Evolutionary conservation across 805 yeast genomes (phyloP).

Genomic region (Metschnikowia chrysomelidarum): DNA sequence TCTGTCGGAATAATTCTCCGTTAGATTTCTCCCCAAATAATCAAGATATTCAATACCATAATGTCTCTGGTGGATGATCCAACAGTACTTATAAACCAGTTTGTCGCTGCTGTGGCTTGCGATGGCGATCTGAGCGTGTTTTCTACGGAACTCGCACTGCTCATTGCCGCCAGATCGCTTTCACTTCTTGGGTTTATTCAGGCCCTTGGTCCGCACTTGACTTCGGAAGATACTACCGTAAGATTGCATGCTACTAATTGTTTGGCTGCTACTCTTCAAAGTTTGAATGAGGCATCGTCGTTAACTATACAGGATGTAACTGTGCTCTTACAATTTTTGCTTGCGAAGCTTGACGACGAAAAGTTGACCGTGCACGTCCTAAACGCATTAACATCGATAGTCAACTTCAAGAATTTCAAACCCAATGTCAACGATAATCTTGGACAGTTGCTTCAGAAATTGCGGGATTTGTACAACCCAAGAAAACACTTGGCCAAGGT

Average conservation of each 20-base stretch:
- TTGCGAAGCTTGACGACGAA: constrained; percentile 67
- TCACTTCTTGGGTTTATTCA: constrained; percentile 54
- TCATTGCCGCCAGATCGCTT: constrained; percentile 22
- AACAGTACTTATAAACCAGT: constrained; percentile 36
- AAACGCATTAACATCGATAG: constrained; percentile 51
- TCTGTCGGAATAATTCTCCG: too few species aligned
- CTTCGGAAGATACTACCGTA: constrained; percentile 53
- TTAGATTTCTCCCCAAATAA: too few species aligned
- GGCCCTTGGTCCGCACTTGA: constrained; percentile 57
- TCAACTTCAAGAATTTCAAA: constrained; percentile 49
- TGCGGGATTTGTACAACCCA: constrained; percentile 44
- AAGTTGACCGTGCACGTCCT: constrained; percentile 51
- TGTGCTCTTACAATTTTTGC: constrained; percentile 55
- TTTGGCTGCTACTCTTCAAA: constrained; percentile 34
- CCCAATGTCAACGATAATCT: constrained; percentile 29
- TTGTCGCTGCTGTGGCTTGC: constrained; percentile 29
- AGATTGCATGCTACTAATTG: constrained; percentile 49
- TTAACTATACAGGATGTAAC: constrained; percentile 46
- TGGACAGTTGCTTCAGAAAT: constrained; percentile 33
- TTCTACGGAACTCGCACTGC: constrained; percentile 23
- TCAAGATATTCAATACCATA: background rate
- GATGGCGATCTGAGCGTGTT: constrained; percentile 24
- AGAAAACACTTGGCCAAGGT: constrained; percentile 58
- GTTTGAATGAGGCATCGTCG: constrained; percentile 22
- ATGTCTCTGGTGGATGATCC: constrained; percentile 19